These are phyloP conservation scores for Iberis amara DNA, from an alignment of 441 rosid species.

Conservation along the genomic window DNA sequence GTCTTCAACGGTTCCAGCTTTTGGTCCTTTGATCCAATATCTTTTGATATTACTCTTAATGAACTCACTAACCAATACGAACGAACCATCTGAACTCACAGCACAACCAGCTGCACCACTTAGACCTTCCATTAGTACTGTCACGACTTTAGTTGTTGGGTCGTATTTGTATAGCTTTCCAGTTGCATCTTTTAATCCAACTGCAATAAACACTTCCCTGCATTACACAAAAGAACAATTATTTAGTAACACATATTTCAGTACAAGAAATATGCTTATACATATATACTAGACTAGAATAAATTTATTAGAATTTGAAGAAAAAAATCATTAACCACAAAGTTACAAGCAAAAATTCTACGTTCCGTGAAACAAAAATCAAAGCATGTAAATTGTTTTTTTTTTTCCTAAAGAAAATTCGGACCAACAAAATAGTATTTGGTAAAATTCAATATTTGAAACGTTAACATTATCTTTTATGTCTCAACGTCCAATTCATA, in stretches of 20 bases:
- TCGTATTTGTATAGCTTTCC: constrained; percentile 34
- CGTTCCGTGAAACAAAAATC: too few species aligned
- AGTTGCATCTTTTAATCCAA: constrained; percentile 21
- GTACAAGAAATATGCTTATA: too few species aligned
- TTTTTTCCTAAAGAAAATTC: too few species aligned
- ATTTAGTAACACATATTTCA: background rate
- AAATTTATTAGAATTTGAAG: too few species aligned
- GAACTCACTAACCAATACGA: constrained; percentile 29
- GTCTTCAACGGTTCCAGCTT: constrained; percentile 28
- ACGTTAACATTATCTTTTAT: too few species aligned
- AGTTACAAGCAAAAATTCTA: too few species aligned
- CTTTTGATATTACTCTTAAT: constrained; percentile 20
- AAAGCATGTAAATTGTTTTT: background rate
- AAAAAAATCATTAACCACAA: too few species aligned
- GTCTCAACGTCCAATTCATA: too few species aligned
- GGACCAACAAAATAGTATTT: too few species aligned
- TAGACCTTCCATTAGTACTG: constrained; percentile 21
- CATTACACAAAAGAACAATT: background rate
- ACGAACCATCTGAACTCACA: constrained; percentile 33
- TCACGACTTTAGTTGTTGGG: constrained; percentile 27
- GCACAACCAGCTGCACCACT: constrained; percentile 30
- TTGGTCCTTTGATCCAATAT: constrained; percentile 30
- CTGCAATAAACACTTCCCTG: constrained; percentile 21
- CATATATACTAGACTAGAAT: too few species aligned
- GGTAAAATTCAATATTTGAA: too few species aligned